Conservation (phyloP, 1,284 basidiomycete species). For the Neotropicomus parvogracilis region DNA sequence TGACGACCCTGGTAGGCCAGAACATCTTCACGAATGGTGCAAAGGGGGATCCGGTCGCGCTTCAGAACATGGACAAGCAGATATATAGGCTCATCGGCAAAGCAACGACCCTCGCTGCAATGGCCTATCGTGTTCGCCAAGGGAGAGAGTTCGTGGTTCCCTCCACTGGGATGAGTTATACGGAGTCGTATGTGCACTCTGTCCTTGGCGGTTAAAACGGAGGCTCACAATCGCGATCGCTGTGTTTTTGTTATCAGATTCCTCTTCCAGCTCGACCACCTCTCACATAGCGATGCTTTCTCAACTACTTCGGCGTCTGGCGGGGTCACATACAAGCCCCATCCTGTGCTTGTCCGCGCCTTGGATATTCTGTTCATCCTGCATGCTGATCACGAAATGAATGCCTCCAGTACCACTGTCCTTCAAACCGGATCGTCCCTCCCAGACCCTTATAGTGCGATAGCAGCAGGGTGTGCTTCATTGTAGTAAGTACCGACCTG, state of each 20-base stretch:
- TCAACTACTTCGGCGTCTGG: slow-evolving; percentile 41
- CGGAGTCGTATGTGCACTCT: slow-evolving; percentile 61
- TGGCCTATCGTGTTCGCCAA: slow-evolving; percentile 87
- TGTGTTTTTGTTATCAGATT: slow-evolving; percentile 48
- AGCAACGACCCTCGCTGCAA: slow-evolving; percentile 83
- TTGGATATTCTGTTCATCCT: slow-evolving; percentile 82
- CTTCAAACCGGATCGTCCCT: slow-evolving; percentile 84
- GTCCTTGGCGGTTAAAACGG: background rate
- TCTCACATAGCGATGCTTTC: slow-evolving; percentile 37
- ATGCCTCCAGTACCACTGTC: slow-evolving; percentile 79
- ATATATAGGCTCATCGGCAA: slow-evolving; percentile 86
- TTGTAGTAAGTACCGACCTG: slow-evolving; percentile 57
- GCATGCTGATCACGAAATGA: slow-evolving; percentile 87
- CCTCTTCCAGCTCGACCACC: slow-evolving; percentile 83
- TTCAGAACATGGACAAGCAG: slow-evolving; percentile 84
- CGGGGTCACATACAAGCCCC: slow-evolving; percentile 54
- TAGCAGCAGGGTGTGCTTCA: slow-evolving; percentile 82
- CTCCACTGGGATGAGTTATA: slow-evolving; percentile 76
- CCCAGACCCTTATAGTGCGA: slow-evolving; percentile 83
- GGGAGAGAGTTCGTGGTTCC: slow-evolving; percentile 85
- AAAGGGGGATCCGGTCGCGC: slow-evolving; percentile 50
- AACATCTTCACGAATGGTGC: slow-evolving; percentile 71
- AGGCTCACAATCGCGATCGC: background rate
- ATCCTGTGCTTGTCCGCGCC: slow-evolving; percentile 80
- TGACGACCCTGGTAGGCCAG: slow-evolving; percentile 53